phyloP scores from a whole-genome alignment of 306 rosid genomes.

The Castanopsis chinensis region DNA sequence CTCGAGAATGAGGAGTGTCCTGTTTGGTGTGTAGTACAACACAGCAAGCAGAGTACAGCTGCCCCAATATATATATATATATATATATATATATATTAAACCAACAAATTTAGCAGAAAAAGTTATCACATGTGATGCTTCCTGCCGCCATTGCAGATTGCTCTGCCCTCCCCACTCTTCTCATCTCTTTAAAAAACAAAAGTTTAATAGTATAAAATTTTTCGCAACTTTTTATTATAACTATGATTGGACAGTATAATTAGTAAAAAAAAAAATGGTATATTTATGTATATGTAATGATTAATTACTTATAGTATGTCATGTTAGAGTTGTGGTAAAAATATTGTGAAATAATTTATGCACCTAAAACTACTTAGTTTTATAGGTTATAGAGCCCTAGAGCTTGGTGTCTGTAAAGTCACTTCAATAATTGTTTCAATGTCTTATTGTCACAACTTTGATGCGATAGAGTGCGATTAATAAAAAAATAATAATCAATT shows the following conservation, averaged over 20 bases:
- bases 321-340: accelerated
- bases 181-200: no score
- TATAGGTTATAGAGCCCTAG: no score
- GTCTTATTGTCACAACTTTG: no score
- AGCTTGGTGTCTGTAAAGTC: no score
- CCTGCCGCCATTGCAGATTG: slow-evolving; percentile 21
- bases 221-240: no score
- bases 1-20: slow-evolving; percentile 22
- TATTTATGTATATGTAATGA: accelerated
- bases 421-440: no score
- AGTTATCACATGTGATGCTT: slow-evolving; percentile 14
- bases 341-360: accelerated
- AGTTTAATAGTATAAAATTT: no score
- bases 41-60: slow-evolving; percentile 20
- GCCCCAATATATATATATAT: no score
- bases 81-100: no score
- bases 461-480: no score
- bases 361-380: accelerated
- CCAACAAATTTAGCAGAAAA: not conserved
- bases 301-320: accelerated
- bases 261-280: accelerated
- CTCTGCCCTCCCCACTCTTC: not conserved
- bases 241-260: accelerated
- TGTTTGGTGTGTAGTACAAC: not conserved
- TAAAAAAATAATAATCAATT: no score